Evolutionary conservation across 1,284 basidiomycete genomes (phyloP), one percentile per base, ranked within the genome.

Genomic region (Rhodotorula sp.): DNA sequence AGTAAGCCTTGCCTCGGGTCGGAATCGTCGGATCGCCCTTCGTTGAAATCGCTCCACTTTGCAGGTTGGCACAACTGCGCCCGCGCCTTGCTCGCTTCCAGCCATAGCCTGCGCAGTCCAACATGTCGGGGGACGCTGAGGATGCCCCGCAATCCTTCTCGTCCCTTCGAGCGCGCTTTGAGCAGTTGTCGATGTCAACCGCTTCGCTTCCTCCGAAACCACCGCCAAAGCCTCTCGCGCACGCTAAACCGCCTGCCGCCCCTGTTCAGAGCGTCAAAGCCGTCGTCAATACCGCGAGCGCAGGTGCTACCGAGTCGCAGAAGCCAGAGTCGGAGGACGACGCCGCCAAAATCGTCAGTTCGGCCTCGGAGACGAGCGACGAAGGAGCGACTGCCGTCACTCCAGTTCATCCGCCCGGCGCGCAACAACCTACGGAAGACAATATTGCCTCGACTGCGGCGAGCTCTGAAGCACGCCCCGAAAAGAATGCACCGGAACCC

Each of bases 151-250:
- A 54, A 18, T 67, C 64, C 15, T 65, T 72, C 30, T 64, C 64
- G 37, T 62, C 58, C 29, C 57, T 72, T 15, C 61, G 67, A 15
- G 71, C 71, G 18, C 68, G 71, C 22, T 72, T 69, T 29, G 71
- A 72, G 60, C 56, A 63, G 30, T 54, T 71, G 33, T 26, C 56
- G 45, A 30, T 64, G 20, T 24, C 64, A 6, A 14, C 24, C 22
- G 10, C 54, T 7, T 26, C 67, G 15, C 29, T 61, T 22, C 30
- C 37, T 0, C 64, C 57, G 7, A 15, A 29, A n/a, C n/a, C 30
- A 14, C 56, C 58, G 30, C 57, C 46, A 7, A 53, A 30, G 30
- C 58, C 24, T 10, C 6, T 26, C 15, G 15, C 55, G 18, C 22
- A 30, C 4, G n/a, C 55, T n/a, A 10, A 55, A 10, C 6, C 30